These are phyloP conservation scores for Kwoniella shandongensis DNA, from an alignment of 768 basidiomycete species.

Conservation along the genomic window DNA sequence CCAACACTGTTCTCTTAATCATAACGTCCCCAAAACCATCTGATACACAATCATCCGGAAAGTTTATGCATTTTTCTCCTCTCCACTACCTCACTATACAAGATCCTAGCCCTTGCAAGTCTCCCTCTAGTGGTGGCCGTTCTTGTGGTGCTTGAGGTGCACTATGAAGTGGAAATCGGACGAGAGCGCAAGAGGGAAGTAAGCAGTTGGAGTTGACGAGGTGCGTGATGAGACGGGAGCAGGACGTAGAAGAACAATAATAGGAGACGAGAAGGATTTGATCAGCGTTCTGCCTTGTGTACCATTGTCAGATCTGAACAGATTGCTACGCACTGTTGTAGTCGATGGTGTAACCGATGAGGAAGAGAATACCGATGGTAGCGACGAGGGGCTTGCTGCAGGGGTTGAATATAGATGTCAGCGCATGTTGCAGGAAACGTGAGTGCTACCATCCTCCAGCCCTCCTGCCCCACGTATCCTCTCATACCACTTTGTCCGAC, in stretches of 20 bases:
- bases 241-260: slow-evolving; percentile 9
- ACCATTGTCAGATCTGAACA: neutral
- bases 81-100: neutral
- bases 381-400: slow-evolving; percentile 46
- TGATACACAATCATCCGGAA: neutral
- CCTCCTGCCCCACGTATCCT: too few species aligned
- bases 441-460: too few species aligned
- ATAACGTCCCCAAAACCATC: too few species aligned
- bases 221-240: slow-evolving; percentile 11
- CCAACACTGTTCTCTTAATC: too few species aligned
- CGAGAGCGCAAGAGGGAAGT: slow-evolving; percentile 61
- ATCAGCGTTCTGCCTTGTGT: slow-evolving; percentile 1
- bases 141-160: slow-evolving; percentile 54
- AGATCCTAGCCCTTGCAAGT: neutral
- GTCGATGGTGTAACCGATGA: slow-evolving; percentile 53
- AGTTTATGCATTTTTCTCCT: slow-evolving; percentile 12
- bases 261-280: neutral
- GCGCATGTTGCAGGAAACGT: too few species aligned
- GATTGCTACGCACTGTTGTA: slow-evolving; percentile 51
- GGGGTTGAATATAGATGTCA: slow-evolving; percentile 2
- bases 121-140: slow-evolving; percentile 52
- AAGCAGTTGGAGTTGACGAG: slow-evolving; percentile 60
- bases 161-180: slow-evolving; percentile 22
- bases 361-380: slow-evolving; percentile 51
- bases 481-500: neutral